These are phyloP conservation scores for Suhomyces panamericanus DNA, from an alignment of 1,139 yeast species.

Conservation along the genomic window DNA sequence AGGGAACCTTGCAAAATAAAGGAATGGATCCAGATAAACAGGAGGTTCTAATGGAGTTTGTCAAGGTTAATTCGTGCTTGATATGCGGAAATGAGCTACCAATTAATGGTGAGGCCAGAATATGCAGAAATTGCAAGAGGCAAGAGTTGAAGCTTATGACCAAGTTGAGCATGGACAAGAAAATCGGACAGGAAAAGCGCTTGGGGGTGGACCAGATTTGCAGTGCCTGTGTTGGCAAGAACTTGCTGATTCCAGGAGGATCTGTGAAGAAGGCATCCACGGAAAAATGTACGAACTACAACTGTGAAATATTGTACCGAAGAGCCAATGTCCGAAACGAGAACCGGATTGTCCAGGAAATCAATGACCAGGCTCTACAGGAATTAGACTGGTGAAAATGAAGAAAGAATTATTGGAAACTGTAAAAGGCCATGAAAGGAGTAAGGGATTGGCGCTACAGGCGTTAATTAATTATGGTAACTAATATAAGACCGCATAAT, in stretches of 20 bases:
- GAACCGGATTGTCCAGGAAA: neutral
- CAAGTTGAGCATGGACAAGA: conserved; percentile 19
- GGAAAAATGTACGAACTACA: conserved; percentile 30
- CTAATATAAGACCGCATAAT: too few species aligned
- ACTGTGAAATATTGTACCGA: conserved; percentile 29
- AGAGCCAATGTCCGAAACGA: conserved; percentile 11
- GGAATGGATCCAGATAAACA: conserved; percentile 6
- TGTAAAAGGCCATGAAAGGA: too few species aligned
- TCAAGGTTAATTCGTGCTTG: conserved; percentile 25
- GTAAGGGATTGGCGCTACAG: too few species aligned
- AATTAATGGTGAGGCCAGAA: neutral
- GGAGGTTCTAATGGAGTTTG: conserved; percentile 10
- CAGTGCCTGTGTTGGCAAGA: conserved; percentile 25
- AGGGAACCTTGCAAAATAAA: conserved; percentile 7
- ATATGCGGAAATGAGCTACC: conserved; percentile 24
- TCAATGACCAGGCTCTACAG: neutral
- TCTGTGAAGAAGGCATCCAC: conserved; percentile 16
- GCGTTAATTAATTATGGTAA: too few species aligned
- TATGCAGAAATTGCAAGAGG: conserved; percentile 26
- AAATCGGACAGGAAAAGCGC: conserved; percentile 17
- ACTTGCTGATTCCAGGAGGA: conserved; percentile 18
- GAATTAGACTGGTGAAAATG: conserved; percentile 14
- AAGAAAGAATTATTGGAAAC: too few species aligned
- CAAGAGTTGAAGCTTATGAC: conserved; percentile 24
- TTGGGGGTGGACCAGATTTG: conserved; percentile 24